phyloP scores from a whole-genome alignment of 2,329 filamentous ascomycete species.

The Aspergillus bombycis region DNA sequence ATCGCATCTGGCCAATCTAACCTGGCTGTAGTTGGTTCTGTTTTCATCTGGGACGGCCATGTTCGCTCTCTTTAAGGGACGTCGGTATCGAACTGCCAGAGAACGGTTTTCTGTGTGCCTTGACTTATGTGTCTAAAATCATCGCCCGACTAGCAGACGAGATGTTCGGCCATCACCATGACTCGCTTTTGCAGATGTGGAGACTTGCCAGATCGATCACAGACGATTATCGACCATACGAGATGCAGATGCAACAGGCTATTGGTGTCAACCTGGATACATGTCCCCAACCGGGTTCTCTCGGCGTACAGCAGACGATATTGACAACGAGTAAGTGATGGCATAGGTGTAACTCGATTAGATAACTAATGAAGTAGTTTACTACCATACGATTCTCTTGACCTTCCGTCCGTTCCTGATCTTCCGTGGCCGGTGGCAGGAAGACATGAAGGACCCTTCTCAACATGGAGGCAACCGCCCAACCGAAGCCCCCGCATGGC shows the following conservation, averaged over 20 bases:
- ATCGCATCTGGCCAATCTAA: not conserved
- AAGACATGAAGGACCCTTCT: constrained; percentile 29
- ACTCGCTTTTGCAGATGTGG: constrained; percentile 44
- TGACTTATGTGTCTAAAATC: constrained; percentile 42
- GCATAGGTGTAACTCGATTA: not conserved
- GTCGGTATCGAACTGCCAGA: constrained; percentile 41
- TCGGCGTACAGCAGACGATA: constrained; percentile 47
- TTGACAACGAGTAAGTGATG: constrained; percentile 35
- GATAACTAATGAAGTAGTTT: constrained; percentile 36
- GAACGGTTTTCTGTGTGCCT: constrained; percentile 43
- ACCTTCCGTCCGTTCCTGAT: constrained; percentile 52
- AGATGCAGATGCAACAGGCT: constrained; percentile 30
- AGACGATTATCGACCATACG: constrained; percentile 34
- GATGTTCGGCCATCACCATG: constrained; percentile 47
- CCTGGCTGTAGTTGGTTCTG: constrained; percentile 44
- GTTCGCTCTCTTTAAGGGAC: constrained; percentile 43
- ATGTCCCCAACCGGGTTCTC: constrained; percentile 38
- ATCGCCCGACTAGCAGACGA: constrained; percentile 46
- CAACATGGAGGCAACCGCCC: constrained; percentile 21
- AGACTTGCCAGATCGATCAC: constrained; percentile 36
- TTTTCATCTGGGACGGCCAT: constrained; percentile 48
- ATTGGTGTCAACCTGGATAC: constrained; percentile 42
- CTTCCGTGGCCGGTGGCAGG: constrained; percentile 46
- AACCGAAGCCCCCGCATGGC: constrained; percentile 40
- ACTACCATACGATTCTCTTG: constrained; percentile 47